These are phyloP conservation scores for Torulaspora gathmanii DNA, from an alignment of 805 yeast species.

Conservation along the genomic window DNA sequence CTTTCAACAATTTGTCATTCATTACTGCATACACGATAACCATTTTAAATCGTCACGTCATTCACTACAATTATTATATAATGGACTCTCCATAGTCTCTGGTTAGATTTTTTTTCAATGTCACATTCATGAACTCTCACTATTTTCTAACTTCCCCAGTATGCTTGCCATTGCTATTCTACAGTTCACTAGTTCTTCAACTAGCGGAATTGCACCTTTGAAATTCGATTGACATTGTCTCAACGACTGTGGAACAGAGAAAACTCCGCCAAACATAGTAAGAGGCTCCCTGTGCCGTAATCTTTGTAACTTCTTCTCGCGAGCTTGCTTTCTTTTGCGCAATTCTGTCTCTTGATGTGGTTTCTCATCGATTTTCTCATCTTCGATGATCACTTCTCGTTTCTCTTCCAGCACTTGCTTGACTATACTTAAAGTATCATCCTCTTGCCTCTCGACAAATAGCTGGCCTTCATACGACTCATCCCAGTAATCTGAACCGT, in stretches of 20 bases:
- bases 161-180: constrained; percentile 13
- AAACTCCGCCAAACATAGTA: constrained; percentile 32
- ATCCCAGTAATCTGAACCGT: constrained; percentile 35
- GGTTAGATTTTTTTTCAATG: background rate
- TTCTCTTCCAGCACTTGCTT: constrained; percentile 2
- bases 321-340: constrained; percentile 3
- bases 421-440: constrained; percentile 2
- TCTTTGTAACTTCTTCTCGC: constrained; percentile 4
- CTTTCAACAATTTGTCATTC: constrained; percentile 1
- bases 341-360: constrained; percentile 3
- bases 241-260: constrained; percentile 26
- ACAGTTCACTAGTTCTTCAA: constrained; percentile 24
- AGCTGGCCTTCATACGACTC: constrained; percentile 27
- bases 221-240: constrained; percentile 29
- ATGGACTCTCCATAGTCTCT: background rate
- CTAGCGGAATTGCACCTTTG: constrained; percentile 22
- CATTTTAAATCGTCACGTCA: background rate
- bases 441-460: constrained; percentile 8
- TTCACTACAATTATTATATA: constrained; percentile 1
- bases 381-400: background rate
- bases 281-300: constrained; percentile 24
- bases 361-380: constrained; percentile 10
- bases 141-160: constrained; percentile 1
- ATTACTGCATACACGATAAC: constrained; percentile 4
- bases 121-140: background rate